phyloP scores from a whole-genome alignment of 2,329 filamentous ascomycete genomes.

The Paracoccidioides brasiliensis region DNA sequence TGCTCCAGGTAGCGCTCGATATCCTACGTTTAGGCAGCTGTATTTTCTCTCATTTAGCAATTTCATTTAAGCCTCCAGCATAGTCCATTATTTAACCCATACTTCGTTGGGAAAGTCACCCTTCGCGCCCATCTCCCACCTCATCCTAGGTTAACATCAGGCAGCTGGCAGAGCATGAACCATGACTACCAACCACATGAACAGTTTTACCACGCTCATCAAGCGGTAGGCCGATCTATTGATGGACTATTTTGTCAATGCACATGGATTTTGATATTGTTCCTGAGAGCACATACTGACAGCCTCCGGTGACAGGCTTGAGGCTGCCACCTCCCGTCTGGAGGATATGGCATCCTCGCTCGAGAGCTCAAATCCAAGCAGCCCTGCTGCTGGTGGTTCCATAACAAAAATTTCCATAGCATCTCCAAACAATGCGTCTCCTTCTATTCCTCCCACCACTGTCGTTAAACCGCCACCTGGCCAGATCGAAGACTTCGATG shows the following conservation, averaged over 20 bases:
- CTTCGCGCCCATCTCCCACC: not conserved
- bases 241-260: not conserved
- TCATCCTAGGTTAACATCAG: not conserved
- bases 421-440: conserved; percentile 16
- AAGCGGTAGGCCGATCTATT: conserved; percentile 59
- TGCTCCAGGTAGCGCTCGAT: not conserved
- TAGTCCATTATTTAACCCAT: not conserved
- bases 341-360: conserved; percentile 85
- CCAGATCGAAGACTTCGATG: conserved; percentile 78
- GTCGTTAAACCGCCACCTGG: conserved; percentile 53
- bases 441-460: conserved; percentile 29
- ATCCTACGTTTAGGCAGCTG: not conserved
- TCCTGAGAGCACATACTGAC: conserved; percentile 35
- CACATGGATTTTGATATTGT: not conserved
- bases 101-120: not conserved
- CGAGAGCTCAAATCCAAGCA: conserved; percentile 35
- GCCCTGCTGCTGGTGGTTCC: conserved; percentile 21
- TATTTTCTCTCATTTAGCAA: not conserved
- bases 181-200: conserved; percentile 70
- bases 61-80: not conserved
- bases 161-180: conserved; percentile 10
- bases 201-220: conserved; percentile 93
- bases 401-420: conserved; percentile 16
- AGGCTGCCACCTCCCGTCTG: conserved; percentile 88
- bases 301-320: conserved; percentile 52